These are phyloP conservation scores for Coemansia sp. DNA, from an alignment of 192 early-diverging fungal genomes.

Conservation along the genomic window DNA sequence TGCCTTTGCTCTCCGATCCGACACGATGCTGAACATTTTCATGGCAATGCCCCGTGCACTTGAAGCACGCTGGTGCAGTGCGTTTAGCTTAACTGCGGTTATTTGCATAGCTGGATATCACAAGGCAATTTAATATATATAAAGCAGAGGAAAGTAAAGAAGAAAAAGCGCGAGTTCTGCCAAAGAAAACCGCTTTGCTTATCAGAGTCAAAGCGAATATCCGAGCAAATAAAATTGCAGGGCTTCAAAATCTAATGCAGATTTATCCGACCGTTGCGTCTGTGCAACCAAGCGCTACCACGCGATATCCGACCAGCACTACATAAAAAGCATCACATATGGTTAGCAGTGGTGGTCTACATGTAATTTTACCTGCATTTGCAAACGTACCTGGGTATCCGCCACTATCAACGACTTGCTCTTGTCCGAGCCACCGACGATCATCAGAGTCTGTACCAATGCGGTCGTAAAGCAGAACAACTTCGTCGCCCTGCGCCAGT, in stretches of 20 bases:
- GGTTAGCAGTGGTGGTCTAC: too few species aligned
- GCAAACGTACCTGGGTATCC: slow-evolving; percentile 31
- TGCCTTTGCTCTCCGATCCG: not conserved
- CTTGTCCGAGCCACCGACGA: slow-evolving; percentile 28
- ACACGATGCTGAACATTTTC: not conserved
- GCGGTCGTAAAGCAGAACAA: slow-evolving; percentile 38
- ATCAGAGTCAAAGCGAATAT: not conserved
- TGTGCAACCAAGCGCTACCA: slow-evolving; percentile 9
- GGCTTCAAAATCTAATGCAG: not conserved
- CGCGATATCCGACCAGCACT: slow-evolving; percentile 40
- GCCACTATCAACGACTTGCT: slow-evolving; percentile 12
- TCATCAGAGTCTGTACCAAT: slow-evolving; percentile 6
- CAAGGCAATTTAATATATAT: not conserved
- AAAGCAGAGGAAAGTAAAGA: not conserved
- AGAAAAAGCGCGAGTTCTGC: not conserved
- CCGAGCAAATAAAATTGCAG: not conserved
- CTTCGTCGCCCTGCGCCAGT: slow-evolving; percentile 29
- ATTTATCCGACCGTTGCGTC: not conserved
- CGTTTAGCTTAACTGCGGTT: not conserved
- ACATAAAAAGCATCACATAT: not conserved
- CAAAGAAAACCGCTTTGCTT: not conserved
- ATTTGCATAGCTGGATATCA: not conserved
- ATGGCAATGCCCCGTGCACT: not conserved
- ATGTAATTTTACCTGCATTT: not conserved
- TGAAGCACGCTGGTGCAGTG: not conserved